Evolutionary conservation across 129 eudicot genomes (phyloP).

Genomic region (Mikania micrantha): DNA sequence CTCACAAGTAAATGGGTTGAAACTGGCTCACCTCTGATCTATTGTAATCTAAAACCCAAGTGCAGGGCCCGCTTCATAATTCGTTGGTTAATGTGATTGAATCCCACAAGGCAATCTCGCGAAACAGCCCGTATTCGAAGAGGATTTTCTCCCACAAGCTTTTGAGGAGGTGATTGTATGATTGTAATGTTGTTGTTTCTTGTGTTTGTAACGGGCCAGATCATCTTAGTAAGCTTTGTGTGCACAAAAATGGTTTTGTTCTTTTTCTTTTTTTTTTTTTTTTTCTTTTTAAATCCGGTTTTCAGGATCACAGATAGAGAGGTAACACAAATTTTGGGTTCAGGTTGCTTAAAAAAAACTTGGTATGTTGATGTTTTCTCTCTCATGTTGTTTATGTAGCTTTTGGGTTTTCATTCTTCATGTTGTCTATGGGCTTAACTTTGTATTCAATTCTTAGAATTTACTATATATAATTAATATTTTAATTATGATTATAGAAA

Average conservation of each 20-base stretch:
- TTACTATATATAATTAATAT: too few species aligned
- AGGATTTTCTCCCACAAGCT: conserved; percentile 70
- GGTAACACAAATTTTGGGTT: conserved; percentile 31
- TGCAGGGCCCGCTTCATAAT: conserved; percentile 59
- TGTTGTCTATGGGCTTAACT: too few species aligned
- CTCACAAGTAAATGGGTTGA: not conserved
- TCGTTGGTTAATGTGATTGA: conserved; percentile 62
- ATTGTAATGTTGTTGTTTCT: conserved; percentile 41
- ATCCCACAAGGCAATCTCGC: conserved; percentile 54
- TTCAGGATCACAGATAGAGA: conserved; percentile 22
- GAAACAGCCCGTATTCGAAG: conserved; percentile 80
- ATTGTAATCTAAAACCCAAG: not conserved
- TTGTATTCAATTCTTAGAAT: too few species aligned
- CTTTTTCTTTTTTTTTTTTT: not conserved
- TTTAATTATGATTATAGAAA: too few species aligned
- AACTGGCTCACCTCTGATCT: not conserved
- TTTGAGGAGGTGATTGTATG: conserved; percentile 61
- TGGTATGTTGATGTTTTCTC: conserved; percentile 26
- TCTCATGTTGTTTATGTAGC: conserved; percentile 31
- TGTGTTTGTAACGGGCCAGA: not conserved
- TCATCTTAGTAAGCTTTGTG: conserved; percentile 3
- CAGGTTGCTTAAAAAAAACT: conserved; percentile 17
- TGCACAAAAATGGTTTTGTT: conserved; percentile 10
- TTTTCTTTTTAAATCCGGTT: not conserved
- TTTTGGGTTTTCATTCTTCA: not conserved